Conservation (phyloP, 495 filamentous ascomycete species). For the Aspergillus sparsus region DNA sequence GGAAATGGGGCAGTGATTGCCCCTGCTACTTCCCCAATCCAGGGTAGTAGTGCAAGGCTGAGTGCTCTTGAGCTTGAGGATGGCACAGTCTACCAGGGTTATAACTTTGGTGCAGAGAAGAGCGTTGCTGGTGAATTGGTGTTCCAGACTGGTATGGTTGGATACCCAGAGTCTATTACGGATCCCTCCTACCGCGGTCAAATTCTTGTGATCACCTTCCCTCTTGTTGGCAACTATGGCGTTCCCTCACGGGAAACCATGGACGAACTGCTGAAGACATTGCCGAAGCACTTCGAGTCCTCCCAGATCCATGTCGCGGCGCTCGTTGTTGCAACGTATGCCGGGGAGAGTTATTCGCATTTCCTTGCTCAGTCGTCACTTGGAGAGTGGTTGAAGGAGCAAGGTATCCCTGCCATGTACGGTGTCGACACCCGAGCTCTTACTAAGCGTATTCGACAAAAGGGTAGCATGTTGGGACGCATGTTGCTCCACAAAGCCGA, state of each 20-base stretch:
- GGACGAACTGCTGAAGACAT: slow-evolving; percentile 77
- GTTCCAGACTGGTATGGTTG: slow-evolving; percentile 99
- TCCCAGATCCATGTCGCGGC: slow-evolving; percentile 89
- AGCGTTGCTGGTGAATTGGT: slow-evolving; percentile 94
- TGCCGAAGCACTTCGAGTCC: slow-evolving; percentile 90
- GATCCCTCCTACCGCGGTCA: slow-evolving; percentile 92
- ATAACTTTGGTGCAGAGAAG: slow-evolving; percentile 92
- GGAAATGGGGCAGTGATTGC: slow-evolving; percentile 45
- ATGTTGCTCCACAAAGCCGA: slow-evolving; percentile 72
- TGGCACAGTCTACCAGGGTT: slow-evolving; percentile 83
- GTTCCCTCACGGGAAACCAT: slow-evolving; percentile 81
- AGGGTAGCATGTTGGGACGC: slow-evolving; percentile 95
- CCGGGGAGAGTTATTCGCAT: slow-evolving; percentile 93
- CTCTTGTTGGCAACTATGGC: slow-evolving; percentile 91
- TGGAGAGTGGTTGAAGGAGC: slow-evolving; percentile 92
- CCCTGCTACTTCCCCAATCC: slow-evolving; percentile 49
- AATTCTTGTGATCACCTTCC: slow-evolving; percentile 89
- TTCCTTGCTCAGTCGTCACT: slow-evolving; percentile 86
- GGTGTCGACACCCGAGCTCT: slow-evolving; percentile 92
- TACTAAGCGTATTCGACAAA: slow-evolving; percentile 88
- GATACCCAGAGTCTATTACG: slow-evolving; percentile 93
- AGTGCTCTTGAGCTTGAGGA: slow-evolving; percentile 88
- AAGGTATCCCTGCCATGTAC: slow-evolving; percentile 93
- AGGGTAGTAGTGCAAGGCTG: slow-evolving; percentile 54
- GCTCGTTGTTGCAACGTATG: slow-evolving; percentile 84